Conservation (phyloP, 192 early-diverging fungal species). For the Mortierella alpina region DNA sequence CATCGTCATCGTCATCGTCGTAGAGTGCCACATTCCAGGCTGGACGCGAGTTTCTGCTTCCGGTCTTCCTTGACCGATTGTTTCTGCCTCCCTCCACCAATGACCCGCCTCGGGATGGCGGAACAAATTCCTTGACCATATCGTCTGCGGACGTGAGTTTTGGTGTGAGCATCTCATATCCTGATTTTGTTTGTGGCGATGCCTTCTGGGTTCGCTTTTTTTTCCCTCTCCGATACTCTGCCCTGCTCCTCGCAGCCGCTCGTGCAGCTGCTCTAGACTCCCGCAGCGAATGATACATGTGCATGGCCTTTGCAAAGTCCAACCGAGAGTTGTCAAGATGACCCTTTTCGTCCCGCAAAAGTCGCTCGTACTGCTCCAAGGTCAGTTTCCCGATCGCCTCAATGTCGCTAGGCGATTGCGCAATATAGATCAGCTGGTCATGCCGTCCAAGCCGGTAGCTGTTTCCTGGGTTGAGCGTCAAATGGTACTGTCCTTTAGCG, state of each 20-base stretch:
- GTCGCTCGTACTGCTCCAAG: conserved; percentile 32
- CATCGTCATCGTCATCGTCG: conserved; percentile 32
- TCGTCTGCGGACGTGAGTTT: no score
- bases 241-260: conserved; percentile 20
- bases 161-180: neutral
- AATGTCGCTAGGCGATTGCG: conserved; percentile 60
- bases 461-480: conserved; percentile 73
- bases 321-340: conserved; percentile 3
- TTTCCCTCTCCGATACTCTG: conserved; percentile 6
- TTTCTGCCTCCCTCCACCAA: neutral
- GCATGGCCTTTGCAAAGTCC: conserved; percentile 33
- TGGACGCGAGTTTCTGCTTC: conserved; percentile 16
- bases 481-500: conserved; percentile 41
- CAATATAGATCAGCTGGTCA: conserved; percentile 68
- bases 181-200: neutral
- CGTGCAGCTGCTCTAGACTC: conserved; percentile 18
- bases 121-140: neutral
- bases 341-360: conserved; percentile 20
- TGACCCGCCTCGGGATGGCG: neutral
- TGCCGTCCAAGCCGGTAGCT: conserved; percentile 54
- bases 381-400: conserved; percentile 51
- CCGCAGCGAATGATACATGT: conserved; percentile 25
- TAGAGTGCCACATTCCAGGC: conserved; percentile 50
- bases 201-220: neutral
- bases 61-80: neutral